Evolutionary conservation across 163 green algal genomes (phyloP), one percentile per base, ranked within the genome.

Genomic region (Trebouxiophyceae sp.): DNA sequence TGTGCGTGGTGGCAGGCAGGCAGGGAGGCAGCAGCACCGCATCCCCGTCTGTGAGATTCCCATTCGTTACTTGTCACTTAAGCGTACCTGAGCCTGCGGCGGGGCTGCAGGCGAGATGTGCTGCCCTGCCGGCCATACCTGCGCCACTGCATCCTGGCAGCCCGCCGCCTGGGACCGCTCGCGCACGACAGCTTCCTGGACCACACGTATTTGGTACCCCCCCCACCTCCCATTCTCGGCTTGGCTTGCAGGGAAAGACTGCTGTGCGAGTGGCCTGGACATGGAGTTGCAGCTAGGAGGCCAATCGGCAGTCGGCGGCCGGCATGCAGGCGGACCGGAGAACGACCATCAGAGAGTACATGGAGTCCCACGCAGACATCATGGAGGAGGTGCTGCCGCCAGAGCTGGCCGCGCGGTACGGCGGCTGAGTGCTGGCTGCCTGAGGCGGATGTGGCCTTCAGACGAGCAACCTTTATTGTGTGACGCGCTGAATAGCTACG

Each of bases 101-200:
- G 22, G n/a, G n/a, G n/a, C 5, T 69, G 76, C 75, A 77, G 80
- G 3, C 77, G 88, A 55, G 78, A 92, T 60, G 76, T 95, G 19
- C 74, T 96, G 62, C 91, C 91, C 1, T 97, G 91, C 71, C 75
- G 89, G 1, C 71, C 84, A 16, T 97, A 97, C 68, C 60, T 95
- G 47, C 77, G 91, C 2, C 91, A 97, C 78, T 97, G 90, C 69
- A 77, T 89, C 24, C 66, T 95, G 56, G 87, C 90, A 23, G 87
- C 91, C 0, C 57, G 78, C 66, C 73, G 62, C 22, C 72, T 95
- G 30, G 81, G 85, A 20, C 31, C 65, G 1, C 70, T 83, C 57
- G 89, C 83, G 4, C 67, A 88, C 23, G 71, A 80, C 3, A 88
- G 66, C 63, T 96, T 97, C 65, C 68, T 97, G 68, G 85, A 96